These are phyloP conservation scores for Borovskyia barvae DNA, from an alignment of 208 protist species.

Conservation along the genomic window DNA sequence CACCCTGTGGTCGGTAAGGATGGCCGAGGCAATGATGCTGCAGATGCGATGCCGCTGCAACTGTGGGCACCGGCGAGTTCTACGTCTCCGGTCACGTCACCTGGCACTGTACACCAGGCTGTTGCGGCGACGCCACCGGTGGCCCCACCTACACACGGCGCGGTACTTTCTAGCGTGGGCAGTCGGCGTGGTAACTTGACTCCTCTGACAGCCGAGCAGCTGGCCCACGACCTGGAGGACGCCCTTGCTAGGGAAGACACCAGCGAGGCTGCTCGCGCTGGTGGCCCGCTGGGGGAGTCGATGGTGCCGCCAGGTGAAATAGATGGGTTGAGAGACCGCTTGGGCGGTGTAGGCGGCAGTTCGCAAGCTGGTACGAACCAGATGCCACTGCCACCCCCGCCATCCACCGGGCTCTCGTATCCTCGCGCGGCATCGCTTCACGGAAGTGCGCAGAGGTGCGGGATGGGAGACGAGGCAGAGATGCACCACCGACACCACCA, in stretches of 20 bases:
- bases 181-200: neutral
- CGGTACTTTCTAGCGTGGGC: no score
- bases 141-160: no score
- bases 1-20: neutral
- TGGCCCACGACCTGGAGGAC: slow-evolving; percentile 13
- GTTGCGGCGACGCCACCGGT: no score
- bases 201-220: neutral
- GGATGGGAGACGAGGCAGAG: neutral
- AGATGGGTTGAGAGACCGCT: no score
- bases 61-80: no score
- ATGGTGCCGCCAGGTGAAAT: slow-evolving; percentile 32
- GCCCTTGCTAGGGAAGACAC: slow-evolving; percentile 17
- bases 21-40: neutral
- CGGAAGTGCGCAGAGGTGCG: neutral
- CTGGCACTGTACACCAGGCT: no score
- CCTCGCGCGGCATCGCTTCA: neutral
- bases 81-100: no score
- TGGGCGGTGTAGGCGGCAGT: neutral
- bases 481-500: no score
- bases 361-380: neutral
- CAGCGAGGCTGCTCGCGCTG: slow-evolving; percentile 1
- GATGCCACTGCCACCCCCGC: slow-evolving; percentile 1
- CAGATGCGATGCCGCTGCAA: neutral
- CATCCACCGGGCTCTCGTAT: neutral
- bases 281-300: slow-evolving; percentile 33